Conservation (phyloP, 768 basidiomycete genomes). For the Paxillus involutus region DNA sequence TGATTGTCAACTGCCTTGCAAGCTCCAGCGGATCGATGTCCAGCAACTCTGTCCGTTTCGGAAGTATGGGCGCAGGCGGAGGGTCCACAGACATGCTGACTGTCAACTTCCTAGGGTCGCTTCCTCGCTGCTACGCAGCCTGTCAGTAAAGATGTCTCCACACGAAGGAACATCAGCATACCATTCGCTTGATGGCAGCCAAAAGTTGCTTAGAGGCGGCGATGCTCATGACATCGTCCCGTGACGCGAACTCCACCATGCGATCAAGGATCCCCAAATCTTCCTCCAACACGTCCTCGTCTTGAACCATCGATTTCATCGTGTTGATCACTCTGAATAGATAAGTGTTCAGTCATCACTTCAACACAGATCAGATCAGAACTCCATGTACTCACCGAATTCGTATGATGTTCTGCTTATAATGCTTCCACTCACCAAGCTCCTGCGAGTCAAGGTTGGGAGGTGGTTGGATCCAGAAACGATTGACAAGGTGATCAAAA, state of each 20-base stretch:
- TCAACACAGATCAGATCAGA: background rate
- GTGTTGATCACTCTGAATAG: constrained; percentile 58
- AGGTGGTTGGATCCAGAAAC: constrained; percentile 60
- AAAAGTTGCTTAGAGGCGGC: constrained; percentile 51
- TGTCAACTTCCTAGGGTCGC: constrained; percentile 36
- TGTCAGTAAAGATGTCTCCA: background rate
- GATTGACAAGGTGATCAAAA: constrained; percentile 51
- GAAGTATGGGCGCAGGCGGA: constrained; percentile 50
- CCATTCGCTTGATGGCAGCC: constrained; percentile 48
- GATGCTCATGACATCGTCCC: constrained; percentile 38
- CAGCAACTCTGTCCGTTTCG: constrained; percentile 48
- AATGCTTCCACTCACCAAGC: constrained; percentile 50
- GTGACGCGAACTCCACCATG: constrained; percentile 52
- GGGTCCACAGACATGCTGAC: constrained; percentile 34
- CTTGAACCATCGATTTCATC: constrained; percentile 60
- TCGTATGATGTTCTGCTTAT: constrained; percentile 60
- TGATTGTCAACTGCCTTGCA: constrained; percentile 66
- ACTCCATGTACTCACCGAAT: constrained; percentile 44
- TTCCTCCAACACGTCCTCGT: constrained; percentile 51
- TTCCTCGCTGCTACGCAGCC: constrained; percentile 23
- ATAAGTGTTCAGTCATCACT: background rate
- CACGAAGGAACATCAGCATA: constrained; percentile 29
- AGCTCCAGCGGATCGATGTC: constrained; percentile 67
- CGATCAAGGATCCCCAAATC: constrained; percentile 49
- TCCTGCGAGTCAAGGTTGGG: constrained; percentile 42